These are phyloP conservation scores for Tilletia indica DNA, from an alignment of 1,284 basidiomycete species.

Conservation along the genomic window DNA sequence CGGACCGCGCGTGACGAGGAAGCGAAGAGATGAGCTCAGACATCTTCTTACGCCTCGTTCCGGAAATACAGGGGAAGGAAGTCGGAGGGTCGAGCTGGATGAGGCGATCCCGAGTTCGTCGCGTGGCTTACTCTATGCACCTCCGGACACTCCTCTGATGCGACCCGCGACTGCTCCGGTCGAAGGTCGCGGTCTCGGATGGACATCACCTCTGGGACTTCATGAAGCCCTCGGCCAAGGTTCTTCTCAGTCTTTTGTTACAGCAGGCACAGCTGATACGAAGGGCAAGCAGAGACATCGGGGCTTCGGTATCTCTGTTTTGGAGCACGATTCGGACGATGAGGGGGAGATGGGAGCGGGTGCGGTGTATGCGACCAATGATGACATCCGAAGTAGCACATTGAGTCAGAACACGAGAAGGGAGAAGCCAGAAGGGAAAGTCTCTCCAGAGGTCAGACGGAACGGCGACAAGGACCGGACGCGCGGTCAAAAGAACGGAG, in stretches of 20 bases:
- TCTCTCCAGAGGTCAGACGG: neutral
- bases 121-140: slow-evolving; percentile 71
- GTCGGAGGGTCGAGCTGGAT: slow-evolving; percentile 32
- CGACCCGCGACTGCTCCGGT: slow-evolving; percentile 68
- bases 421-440: neutral
- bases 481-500: neutral
- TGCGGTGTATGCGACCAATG: slow-evolving; percentile 36
- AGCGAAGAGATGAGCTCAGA: slow-evolving; percentile 17
- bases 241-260: neutral
- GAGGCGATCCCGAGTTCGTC: slow-evolving; percentile 31
- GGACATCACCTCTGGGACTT: slow-evolving; percentile 67
- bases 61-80: neutral
- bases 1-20: slow-evolving; percentile 18
- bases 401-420: neutral
- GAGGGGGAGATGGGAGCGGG: slow-evolving; percentile 83
- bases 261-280: slow-evolving; percentile 59
- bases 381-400: slow-evolving; percentile 25
- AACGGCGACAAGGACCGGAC: neutral
- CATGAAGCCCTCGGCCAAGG: slow-evolving; percentile 41
- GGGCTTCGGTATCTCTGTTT: slow-evolving; percentile 73
- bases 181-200: slow-evolving; percentile 76
- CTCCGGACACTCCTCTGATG: slow-evolving; percentile 71
- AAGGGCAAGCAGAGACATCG: slow-evolving; percentile 60
- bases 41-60: neutral
- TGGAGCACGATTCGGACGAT: slow-evolving; percentile 72